A percentile compares a stretch with the other conserved stretches of the same genome.
Conservation (phyloP, 2,329 filamentous ascomycete genomes). For the Colletotrichum neosansevieriae region DNA sequence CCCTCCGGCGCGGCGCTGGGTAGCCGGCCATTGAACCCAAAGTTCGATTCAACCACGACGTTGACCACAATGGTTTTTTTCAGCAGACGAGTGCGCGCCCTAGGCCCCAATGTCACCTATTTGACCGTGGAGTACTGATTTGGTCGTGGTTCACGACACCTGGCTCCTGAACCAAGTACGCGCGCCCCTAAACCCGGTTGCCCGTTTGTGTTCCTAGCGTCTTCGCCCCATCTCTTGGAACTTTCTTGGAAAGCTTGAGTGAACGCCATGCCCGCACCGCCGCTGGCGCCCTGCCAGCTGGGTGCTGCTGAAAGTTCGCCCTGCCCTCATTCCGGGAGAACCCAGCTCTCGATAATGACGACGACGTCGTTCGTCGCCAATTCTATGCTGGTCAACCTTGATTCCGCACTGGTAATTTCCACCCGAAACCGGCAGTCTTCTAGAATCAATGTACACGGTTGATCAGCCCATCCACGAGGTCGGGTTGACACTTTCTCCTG, state of each 20-base stretch:
- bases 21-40: neutral
- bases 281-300: slow-evolving; percentile 35
- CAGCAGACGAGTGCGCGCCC: neutral
- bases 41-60: neutral
- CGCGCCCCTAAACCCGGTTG: slow-evolving; percentile 23
- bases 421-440: slow-evolving; percentile 28
- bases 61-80: neutral
- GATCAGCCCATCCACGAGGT: neutral
- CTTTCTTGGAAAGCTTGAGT: slow-evolving; percentile 42
- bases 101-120: neutral
- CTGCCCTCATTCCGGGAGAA: slow-evolving; percentile 11
- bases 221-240: slow-evolving; percentile 41
- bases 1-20: neutral
- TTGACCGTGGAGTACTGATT: neutral
- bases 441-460: slow-evolving; percentile 20
- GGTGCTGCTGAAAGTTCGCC: slow-evolving; percentile 27
- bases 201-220: slow-evolving; percentile 36
- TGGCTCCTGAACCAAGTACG: slow-evolving; percentile 12
- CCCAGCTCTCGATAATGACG: neutral
- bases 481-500: neutral
- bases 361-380: neutral
- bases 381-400: neutral
- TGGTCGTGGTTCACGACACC: slow-evolving; percentile 3
- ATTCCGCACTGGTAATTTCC: slow-evolving; percentile 1
- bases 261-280: slow-evolving; percentile 39